Conservation (phyloP, 257 asterid species). For the Nicotiana paniculata region DNA sequence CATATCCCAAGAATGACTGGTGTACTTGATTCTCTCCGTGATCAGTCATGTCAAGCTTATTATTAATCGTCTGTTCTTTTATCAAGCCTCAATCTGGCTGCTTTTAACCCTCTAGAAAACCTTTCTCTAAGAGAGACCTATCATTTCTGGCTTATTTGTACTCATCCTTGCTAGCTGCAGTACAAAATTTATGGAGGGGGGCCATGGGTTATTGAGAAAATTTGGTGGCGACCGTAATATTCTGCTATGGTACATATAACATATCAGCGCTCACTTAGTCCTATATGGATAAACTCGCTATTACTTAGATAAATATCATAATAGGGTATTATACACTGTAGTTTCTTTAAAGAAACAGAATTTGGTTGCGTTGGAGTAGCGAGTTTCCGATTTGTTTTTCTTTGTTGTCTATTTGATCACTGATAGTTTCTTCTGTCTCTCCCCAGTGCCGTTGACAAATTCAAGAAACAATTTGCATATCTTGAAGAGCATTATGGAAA, state of each 20-base stretch:
- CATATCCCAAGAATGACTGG: not conserved
- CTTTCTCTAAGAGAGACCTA: not conserved
- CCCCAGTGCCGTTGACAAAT: slow-evolving; percentile 91
- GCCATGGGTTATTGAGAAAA: not conserved
- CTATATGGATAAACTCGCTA: not conserved
- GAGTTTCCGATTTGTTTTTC: too few species aligned
- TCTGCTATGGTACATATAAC: not conserved
- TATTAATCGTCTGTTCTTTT: not conserved
- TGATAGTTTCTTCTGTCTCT: not conserved
- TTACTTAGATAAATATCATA: not conserved
- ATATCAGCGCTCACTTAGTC: not conserved
- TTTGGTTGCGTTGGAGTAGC: not conserved
- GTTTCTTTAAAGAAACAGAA: not conserved
- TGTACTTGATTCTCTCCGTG: not conserved
- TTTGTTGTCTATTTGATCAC: not conserved
- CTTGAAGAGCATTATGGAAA: slow-evolving; percentile 89
- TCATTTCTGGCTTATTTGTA: not conserved
- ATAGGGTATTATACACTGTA: not conserved
- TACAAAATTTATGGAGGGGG: not conserved
- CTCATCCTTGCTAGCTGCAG: not conserved
- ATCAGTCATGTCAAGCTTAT: not conserved
- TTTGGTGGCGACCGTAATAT: not conserved
- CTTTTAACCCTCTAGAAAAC: not conserved
- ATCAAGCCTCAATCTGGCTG: not conserved
- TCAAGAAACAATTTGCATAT: slow-evolving; percentile 90